Evolutionary conservation across 495 filamentous ascomycete genomes (phyloP).

Genomic region (Lasiosphaeriaceae sp.): DNA sequence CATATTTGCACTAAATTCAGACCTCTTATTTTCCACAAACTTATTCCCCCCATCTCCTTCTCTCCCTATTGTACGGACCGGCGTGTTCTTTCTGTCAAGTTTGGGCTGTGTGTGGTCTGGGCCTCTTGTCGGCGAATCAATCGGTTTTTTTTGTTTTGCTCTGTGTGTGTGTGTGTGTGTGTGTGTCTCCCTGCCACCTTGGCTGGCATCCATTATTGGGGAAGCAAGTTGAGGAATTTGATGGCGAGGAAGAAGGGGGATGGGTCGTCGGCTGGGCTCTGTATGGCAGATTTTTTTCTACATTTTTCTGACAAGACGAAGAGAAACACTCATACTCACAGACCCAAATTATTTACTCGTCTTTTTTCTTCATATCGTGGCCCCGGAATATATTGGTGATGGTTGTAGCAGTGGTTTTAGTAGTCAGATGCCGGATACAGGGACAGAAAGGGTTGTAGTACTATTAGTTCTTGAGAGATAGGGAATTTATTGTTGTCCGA

Average conservation of each 20-base stretch:
- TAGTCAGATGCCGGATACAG: neutral
- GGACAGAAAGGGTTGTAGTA: no score
- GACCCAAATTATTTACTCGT: conserved; percentile 13
- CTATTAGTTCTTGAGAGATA: no score
- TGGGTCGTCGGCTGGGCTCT: neutral
- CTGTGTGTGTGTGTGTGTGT: no score
- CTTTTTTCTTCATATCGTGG: neutral
- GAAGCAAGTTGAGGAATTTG: neutral
- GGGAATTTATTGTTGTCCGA: no score
- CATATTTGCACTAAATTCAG: neutral
- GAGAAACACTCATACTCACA: conserved; percentile 4
- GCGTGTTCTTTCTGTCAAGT: neutral
- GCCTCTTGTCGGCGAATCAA: neutral
- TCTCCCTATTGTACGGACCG: neutral
- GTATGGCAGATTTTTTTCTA: conserved; percentile 1
- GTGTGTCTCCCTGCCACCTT: neutral
- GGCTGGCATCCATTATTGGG: neutral
- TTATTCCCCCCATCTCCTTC: neutral
- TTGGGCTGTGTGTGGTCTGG: neutral
- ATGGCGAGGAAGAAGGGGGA: neutral
- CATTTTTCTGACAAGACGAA: neutral
- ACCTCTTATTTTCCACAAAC: neutral
- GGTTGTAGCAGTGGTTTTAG: neutral
- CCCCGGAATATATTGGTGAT: neutral
- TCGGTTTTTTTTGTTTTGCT: neutral